Evolutionary conservation across 228 moss, liverwort and hornwort genomes (phyloP).

Genomic region (Sphagnum magellanicum): DNA sequence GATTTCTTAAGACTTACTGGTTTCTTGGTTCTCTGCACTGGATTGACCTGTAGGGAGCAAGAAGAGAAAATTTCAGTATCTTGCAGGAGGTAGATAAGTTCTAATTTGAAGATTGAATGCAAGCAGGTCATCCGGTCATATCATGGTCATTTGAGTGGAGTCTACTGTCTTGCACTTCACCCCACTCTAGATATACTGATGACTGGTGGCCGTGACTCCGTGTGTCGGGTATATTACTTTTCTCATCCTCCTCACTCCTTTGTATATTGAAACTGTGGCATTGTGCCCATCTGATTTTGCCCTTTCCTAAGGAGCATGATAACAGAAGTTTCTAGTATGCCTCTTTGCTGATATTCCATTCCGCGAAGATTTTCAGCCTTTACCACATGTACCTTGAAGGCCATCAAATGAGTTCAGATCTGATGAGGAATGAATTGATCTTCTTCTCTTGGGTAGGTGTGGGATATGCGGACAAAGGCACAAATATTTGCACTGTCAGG

Average conservation of each 20-base stretch:
- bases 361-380: background rate
- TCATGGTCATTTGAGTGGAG: conserved; percentile 98
- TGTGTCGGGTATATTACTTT: conserved; percentile 66
- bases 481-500: conserved; percentile 97
- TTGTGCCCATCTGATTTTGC: background rate
- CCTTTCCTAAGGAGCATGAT: background rate
- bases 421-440: background rate
- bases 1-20: too few relatives aligned
- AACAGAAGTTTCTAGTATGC: too few relatives aligned
- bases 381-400: background rate
- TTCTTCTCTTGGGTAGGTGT: conserved; percentile 55
- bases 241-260: background rate
- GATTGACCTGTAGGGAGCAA: too few relatives aligned
- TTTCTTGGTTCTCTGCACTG: too few relatives aligned
- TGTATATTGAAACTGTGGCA: background rate
- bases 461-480: conserved; percentile 99
- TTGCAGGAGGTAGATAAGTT: background rate
- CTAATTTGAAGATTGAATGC: background rate
- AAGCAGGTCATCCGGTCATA: conserved; percentile 92
- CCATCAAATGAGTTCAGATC: too few relatives aligned
- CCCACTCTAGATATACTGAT: conserved; percentile 91
- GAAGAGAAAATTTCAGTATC: too few relatives aligned
- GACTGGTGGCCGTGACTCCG: conserved; percentile 98
- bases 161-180: conserved; percentile 94
- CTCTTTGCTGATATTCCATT: too few relatives aligned